A percentile compares a stretch with the other conserved stretches of the same genome.
phyloP scores from a whole-genome alignment of 78 protist species.

The Dictyostelium purpureum region DNA sequence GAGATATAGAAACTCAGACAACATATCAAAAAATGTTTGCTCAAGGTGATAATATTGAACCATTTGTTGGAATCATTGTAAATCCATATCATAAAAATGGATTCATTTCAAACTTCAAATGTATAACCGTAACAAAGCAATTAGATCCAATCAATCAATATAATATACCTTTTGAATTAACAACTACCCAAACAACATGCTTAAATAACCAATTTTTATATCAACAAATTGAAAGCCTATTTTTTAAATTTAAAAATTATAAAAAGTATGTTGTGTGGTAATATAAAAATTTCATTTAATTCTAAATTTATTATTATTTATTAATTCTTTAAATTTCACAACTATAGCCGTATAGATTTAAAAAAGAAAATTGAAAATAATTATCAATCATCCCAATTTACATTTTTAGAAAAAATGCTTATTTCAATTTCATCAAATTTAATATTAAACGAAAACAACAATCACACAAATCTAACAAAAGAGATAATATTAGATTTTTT shows the following conservation, averaged over 20 bases:
- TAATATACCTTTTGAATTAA: slow-evolving; percentile 28
- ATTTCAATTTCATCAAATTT: neutral
- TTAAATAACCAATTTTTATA: neutral
- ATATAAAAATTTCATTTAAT: no score
- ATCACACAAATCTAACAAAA: no score
- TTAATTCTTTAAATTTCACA: neutral
- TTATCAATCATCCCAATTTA: neutral
- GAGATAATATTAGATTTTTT: neutral
- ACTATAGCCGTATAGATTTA: neutral
- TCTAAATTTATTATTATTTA: no score
- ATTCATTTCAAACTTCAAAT: neutral
- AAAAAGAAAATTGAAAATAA: neutral
- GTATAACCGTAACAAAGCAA: slow-evolving; percentile 12
- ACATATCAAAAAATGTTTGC: slow-evolving; percentile 31
- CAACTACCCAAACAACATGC: neutral
- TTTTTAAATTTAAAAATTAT: neutral
- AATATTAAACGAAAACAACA: neutral
- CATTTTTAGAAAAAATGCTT: slow-evolving; percentile 26
- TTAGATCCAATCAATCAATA: neutral
- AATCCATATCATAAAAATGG: slow-evolving; percentile 42
- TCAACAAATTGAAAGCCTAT: neutral
- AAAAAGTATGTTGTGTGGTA: neutral
- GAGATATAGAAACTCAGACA: slow-evolving; percentile 89
- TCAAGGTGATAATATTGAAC: slow-evolving; percentile 10
- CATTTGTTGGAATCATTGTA: slow-evolving; percentile 64